Base-by-base conservation (phyloP, 768 basidiomycete genomes). In the Clitopilus hobsonii region DNA sequence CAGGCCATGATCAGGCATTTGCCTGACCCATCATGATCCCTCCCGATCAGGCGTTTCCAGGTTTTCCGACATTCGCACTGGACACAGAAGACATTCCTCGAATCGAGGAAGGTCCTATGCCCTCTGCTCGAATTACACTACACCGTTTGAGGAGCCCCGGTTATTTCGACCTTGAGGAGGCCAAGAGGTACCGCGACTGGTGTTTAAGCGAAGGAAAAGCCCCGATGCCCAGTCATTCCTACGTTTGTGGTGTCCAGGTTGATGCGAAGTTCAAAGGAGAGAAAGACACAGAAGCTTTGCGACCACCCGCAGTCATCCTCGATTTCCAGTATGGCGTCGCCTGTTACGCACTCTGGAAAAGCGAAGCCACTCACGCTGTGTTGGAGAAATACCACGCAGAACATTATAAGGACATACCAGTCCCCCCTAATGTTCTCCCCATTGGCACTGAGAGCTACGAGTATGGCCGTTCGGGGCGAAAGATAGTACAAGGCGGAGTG, bases 291-390 rank as follows among this genome's bases (percentile, higher is more conserved):
- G 56, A 41, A 26, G 20, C 38, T 22, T 54, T 20, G 26, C 53
- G 20, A 41, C 56, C 53, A 41, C 22, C 51, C 38, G 49, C 16
- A 45, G 14, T 56, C 51, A 38, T 56, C 55, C 55, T 56, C 47
- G 51, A 56, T 47, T 38, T 56, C 56, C 56, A 57, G 51, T 61
- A 59, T 53, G 60, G 60, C 49, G 57, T 53, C 57, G 58, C 60
- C 47, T 58, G 58, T 38, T 59, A 57, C 51, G 18, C 24, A 28
- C 57, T 45, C 54, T 62, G 61, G 61, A 48, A 45, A 29, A 55
- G 49, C 27, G 51, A 51, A 24, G 53, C 23, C n/a, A 62, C 56
- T 23, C 25, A 51, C 13, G 45, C 53, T 22, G 47, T 58, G 50
- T 55, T 58, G 57, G 51, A 60, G 49, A 27, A 52, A 32, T 36